Evolutionary conservation across 140 eudicot genomes (phyloP).

Genomic region (Anethum foeniculum): DNA sequence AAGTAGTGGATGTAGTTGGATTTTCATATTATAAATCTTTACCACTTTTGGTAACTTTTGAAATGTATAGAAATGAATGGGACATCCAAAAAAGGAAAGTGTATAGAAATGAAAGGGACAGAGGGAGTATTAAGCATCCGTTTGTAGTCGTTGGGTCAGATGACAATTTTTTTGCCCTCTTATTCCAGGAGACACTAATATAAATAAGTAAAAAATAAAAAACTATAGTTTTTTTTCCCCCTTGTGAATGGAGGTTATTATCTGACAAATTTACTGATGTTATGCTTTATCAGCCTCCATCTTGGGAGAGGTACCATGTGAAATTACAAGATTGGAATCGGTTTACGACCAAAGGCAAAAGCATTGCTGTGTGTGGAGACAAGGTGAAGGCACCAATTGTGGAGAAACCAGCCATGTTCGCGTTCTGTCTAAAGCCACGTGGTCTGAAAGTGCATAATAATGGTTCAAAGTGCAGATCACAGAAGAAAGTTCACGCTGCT

Average conservation of each 20-base stretch:
- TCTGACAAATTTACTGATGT: slow-evolving; percentile 5
- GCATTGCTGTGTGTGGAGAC: slow-evolving; percentile 36
- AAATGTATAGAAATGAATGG: too few relatives aligned
- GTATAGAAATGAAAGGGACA: too few relatives aligned
- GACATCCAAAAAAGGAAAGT: too few relatives aligned
- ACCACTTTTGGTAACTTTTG: too few relatives aligned
- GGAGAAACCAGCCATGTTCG: slow-evolving; percentile 87
- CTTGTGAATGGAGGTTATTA: background rate
- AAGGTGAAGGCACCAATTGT: slow-evolving; percentile 40
- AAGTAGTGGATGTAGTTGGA: too few relatives aligned
- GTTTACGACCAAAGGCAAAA: slow-evolving; percentile 24
- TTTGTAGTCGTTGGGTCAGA: background rate
- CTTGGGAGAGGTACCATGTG: slow-evolving; percentile 79
- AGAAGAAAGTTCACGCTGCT: slow-evolving; percentile 23
- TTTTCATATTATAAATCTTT: too few relatives aligned
- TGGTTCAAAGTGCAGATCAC: slow-evolving; percentile 18
- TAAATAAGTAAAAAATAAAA: background rate
- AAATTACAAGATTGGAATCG: slow-evolving; percentile 72
- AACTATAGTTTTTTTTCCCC: background rate
- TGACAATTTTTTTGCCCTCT: background rate
- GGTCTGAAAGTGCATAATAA: slow-evolving; percentile 22
- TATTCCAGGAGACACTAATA: background rate
- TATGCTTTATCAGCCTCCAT: slow-evolving; percentile 58
- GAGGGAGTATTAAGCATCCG: background rate
- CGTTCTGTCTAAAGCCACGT: slow-evolving; percentile 81